Conservation (phyloP, 2,329 filamentous ascomycete species). For the Phialophora verrucosa region DNA sequence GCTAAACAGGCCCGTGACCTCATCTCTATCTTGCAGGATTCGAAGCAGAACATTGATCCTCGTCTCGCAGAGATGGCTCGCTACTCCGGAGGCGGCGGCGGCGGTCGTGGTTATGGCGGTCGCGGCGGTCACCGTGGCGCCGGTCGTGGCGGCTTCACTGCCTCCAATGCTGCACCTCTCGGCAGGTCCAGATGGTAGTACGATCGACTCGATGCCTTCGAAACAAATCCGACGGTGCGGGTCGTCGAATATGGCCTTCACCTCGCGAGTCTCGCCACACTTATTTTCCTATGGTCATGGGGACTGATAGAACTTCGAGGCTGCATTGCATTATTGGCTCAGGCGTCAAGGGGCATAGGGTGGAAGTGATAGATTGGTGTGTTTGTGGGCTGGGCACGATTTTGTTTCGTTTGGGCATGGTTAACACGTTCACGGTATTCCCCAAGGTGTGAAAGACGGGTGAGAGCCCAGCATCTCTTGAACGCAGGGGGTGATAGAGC, state of each 20-base stretch:
- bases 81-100: conserved; percentile 84
- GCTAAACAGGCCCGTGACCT: conserved; percentile 96
- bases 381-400: background rate
- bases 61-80: conserved; percentile 94
- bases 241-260: background rate
- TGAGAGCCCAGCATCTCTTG: conserved; percentile 1
- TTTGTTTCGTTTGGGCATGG: background rate
- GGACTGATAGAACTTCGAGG: conserved; percentile 14
- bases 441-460: conserved; percentile 1
- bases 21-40: conserved; percentile 87
- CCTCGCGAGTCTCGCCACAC: conserved; percentile 14
- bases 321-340: conserved; percentile 18
- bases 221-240: background rate
- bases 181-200: conserved; percentile 63
- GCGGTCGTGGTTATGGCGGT: conserved; percentile 70
- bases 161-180: conserved; percentile 64
- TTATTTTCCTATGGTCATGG: conserved; percentile 5
- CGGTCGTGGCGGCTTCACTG: conserved; percentile 60
- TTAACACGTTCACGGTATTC: conserved; percentile 14
- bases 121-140: conserved; percentile 67
- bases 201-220: conserved; percentile 13
- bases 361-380: conserved; percentile 21
- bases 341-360: conserved; percentile 20
- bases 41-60: conserved; percentile 97
- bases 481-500: conserved; percentile 9